A percentile compares a stretch with the other conserved stretches of the same genome.
Conservation (phyloP, 768 basidiomycete species). For the Tephrocybe rancida region DNA sequence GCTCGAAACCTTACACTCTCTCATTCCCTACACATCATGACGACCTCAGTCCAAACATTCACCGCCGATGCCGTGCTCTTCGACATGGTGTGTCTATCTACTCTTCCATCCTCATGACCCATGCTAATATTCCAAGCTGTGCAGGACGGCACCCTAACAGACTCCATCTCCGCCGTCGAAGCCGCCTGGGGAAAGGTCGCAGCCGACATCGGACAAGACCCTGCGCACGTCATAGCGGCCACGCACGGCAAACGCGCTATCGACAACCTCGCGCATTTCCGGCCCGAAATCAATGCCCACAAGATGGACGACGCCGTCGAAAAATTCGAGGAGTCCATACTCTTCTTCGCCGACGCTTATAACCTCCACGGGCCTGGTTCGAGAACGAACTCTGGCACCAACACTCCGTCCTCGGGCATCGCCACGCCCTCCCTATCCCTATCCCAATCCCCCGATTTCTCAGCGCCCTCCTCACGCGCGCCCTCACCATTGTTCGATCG, state of each 20-base stretch:
- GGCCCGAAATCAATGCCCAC: slow-evolving; percentile 53
- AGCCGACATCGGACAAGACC: slow-evolving; percentile 67
- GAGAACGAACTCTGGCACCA: slow-evolving; percentile 20
- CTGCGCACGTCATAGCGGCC: slow-evolving; percentile 66
- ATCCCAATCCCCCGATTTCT: slow-evolving; percentile 34
- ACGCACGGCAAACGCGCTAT: slow-evolving; percentile 81
- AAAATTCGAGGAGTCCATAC: slow-evolving; percentile 66
- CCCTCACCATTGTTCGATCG: slow-evolving; percentile 42
- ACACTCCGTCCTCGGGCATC: slow-evolving; percentile 29
- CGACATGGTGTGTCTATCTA: slow-evolving; percentile 57
- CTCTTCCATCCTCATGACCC: not conserved
- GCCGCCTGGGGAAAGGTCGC: slow-evolving; percentile 79
- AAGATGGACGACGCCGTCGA: slow-evolving; percentile 61
- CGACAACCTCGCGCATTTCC: slow-evolving; percentile 70
- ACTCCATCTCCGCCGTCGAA: slow-evolving; percentile 74
- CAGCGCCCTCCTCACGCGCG: slow-evolving; percentile 43
- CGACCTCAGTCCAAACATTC: slow-evolving; percentile 32
- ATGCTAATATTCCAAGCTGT: slow-evolving; percentile 23
- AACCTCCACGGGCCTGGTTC: slow-evolving; percentile 43
- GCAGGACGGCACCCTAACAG: slow-evolving; percentile 72
- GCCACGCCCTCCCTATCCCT: slow-evolving; percentile 48
- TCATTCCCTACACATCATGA: not conserved
- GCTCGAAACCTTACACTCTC: too few species aligned
- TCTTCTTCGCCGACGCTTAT: slow-evolving; percentile 67
- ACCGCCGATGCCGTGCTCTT: slow-evolving; percentile 62